These are phyloP conservation scores for Sophora flavescens DNA, from an alignment of 306 rosid genomes.

Conservation along the genomic window DNA sequence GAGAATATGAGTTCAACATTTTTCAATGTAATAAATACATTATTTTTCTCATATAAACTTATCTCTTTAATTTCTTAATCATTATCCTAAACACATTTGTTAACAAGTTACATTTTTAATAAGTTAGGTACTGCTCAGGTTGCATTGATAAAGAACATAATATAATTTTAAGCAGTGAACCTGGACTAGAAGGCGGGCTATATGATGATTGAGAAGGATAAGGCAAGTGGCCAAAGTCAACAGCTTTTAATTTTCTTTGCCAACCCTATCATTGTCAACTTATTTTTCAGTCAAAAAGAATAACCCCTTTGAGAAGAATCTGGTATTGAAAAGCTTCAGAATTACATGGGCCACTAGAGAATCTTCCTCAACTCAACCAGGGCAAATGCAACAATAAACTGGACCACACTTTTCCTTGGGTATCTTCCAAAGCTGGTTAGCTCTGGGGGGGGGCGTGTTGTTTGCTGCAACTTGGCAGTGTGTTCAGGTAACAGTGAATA, in stretches of 20 bases:
- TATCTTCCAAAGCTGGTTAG: neutral
- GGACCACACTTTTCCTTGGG: conserved; percentile 2
- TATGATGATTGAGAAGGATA: neutral
- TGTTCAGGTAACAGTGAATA: neutral
- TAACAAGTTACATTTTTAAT: neutral
- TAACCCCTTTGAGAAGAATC: conserved; percentile 12
- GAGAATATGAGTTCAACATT: no score
- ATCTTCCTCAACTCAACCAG: neutral
- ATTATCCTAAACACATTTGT: no score
- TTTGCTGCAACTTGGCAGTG: conserved; percentile 1
- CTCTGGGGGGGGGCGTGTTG: neutral
- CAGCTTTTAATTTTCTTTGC: neutral
- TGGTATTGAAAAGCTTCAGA: conserved; percentile 32
- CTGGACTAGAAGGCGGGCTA: conserved; percentile 21
- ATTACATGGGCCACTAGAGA: conserved; percentile 3
- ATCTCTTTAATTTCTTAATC: no score
- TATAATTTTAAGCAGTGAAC: conserved; percentile 30
- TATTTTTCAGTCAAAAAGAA: conserved; percentile 23
- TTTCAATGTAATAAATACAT: no score
- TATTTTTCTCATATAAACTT: no score
- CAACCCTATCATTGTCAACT: neutral
- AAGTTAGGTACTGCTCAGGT: neutral
- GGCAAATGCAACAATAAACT: conserved; percentile 23
- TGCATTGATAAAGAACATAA: neutral
- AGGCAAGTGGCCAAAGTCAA: conserved; percentile 27